phyloP scores from a whole-genome alignment of 2,329 filamentous ascomycete genomes.

The Claviceps fusiformis region DNA sequence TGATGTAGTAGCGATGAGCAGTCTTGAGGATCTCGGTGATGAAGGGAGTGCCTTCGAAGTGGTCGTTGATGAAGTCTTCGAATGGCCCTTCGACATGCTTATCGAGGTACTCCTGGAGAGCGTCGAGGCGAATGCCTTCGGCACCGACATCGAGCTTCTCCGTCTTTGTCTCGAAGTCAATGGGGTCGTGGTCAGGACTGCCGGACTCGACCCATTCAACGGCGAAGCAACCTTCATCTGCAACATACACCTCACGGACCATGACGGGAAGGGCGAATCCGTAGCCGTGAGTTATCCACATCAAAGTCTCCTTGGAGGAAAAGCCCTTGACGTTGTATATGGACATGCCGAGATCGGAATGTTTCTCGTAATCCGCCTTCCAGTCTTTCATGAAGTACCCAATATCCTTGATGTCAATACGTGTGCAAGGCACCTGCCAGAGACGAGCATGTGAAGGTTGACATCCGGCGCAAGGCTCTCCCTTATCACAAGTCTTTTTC shows the following conservation, averaged over 20 bases:
- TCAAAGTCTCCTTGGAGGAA: slow-evolving; percentile 48
- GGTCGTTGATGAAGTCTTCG: slow-evolving; percentile 86
- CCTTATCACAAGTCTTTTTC: slow-evolving; percentile 98
- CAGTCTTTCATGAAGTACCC: slow-evolving; percentile 99
- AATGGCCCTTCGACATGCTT: slow-evolving; percentile 88
- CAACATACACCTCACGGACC: slow-evolving; percentile 85
- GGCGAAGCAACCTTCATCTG: slow-evolving; percentile 83
- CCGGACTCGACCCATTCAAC: slow-evolving; percentile 86
- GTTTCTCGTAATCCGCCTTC: slow-evolving; percentile 92
- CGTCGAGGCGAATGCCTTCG: slow-evolving; percentile 69
- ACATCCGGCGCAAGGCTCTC: slow-evolving; percentile 88
- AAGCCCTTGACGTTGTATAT: slow-evolving; percentile 91
- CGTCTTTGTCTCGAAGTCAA: slow-evolving; percentile 74
- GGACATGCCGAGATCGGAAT: slow-evolving; percentile 74
- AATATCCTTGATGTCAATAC: slow-evolving; percentile 97
- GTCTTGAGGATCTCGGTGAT: slow-evolving; percentile 94
- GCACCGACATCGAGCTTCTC: slow-evolving; percentile 80
- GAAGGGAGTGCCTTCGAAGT: slow-evolving; percentile 92
- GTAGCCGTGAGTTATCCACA: slow-evolving; percentile 95
- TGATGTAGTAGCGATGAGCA: slow-evolving; percentile 81
- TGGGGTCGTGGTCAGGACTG: slow-evolving; percentile 53
- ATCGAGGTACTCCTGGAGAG: slow-evolving; percentile 84
- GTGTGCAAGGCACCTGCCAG: slow-evolving; percentile 95
- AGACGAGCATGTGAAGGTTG: slow-evolving; percentile 89
- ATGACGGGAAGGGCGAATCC: slow-evolving; percentile 85